Evolutionary conservation across 2,329 filamentous ascomycete species (phyloP).

Genomic region (Magnaporthiopsis poae): DNA sequence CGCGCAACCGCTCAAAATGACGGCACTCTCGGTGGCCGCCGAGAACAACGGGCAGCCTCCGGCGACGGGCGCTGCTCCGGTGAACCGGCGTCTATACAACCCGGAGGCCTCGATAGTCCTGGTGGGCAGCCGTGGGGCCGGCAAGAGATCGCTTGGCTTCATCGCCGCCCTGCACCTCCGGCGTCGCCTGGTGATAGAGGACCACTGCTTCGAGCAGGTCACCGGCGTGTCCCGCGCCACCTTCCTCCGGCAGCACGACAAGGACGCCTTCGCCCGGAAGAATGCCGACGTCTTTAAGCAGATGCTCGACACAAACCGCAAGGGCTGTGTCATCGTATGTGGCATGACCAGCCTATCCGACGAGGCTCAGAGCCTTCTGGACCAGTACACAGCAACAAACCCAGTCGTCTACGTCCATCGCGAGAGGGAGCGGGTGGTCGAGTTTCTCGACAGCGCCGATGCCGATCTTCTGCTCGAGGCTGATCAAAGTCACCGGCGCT

Average conservation of each 20-base stretch:
- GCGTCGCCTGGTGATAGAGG: conserved; percentile 57
- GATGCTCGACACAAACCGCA: conserved; percentile 48
- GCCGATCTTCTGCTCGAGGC: conserved; percentile 47
- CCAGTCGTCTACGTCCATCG: conserved; percentile 62
- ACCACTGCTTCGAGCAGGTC: conserved; percentile 55
- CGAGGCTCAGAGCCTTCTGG: conserved; percentile 47
- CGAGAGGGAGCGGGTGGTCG: conserved; percentile 52
- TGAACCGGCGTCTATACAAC: conserved; percentile 37
- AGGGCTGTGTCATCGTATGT: conserved; percentile 59
- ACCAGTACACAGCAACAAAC: conserved; percentile 51
- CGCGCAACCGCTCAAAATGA: conserved; percentile 9
- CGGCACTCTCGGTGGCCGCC: not conserved
- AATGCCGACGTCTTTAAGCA: conserved; percentile 52
- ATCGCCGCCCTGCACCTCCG: conserved; percentile 60
- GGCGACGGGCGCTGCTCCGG: conserved; percentile 17
- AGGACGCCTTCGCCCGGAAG: conserved; percentile 50
- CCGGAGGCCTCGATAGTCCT: conserved; percentile 59
- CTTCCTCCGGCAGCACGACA: conserved; percentile 52
- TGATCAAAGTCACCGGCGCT: conserved; percentile 47
- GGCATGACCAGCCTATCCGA: conserved; percentile 54
- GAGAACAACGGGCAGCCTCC: no score
- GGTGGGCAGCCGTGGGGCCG: conserved; percentile 60
- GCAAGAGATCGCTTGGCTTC: conserved; percentile 63
- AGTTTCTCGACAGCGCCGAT: conserved; percentile 43
- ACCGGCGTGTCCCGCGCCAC: conserved; percentile 51